A percentile compares a stretch with the other conserved stretches of the same genome.
These are phyloP conservation scores for Solanum hybrid DNA, from an alignment of 305 asterid species.

Conservation along the genomic window DNA sequence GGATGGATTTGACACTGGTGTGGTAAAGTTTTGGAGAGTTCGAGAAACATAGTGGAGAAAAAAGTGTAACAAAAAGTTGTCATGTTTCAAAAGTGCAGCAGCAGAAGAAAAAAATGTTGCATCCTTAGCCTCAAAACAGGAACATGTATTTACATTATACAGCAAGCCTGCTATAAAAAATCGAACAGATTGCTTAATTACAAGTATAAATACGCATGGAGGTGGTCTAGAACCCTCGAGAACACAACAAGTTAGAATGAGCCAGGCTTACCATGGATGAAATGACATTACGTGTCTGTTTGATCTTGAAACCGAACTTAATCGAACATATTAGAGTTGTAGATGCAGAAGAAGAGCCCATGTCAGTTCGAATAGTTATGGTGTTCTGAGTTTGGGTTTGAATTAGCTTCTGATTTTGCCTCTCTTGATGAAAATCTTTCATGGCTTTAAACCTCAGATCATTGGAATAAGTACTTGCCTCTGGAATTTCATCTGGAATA, in stretches of 20 bases:
- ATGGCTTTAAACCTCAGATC: conserved; percentile 78
- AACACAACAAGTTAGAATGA: not conserved
- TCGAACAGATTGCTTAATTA: not conserved
- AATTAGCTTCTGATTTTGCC: conserved; percentile 18
- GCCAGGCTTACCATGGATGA: not conserved
- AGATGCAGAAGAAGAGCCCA: conserved; percentile 5
- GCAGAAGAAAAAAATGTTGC: not conserved
- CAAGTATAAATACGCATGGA: not conserved
- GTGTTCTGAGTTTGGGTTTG: not conserved
- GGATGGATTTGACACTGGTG: not conserved
- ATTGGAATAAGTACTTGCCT: conserved; percentile 33
- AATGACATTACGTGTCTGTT: not conserved
- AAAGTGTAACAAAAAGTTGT: not conserved
- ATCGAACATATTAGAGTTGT: conserved; percentile 4
- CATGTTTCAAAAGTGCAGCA: not conserved
- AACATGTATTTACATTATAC: not conserved
- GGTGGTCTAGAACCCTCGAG: not conserved
- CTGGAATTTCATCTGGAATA: conserved; percentile 43
- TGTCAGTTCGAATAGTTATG: not conserved
- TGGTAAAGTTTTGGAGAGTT: not conserved
- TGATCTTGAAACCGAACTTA: not conserved
- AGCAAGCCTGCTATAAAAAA: not conserved
- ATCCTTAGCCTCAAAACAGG: not conserved
- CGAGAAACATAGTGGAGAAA: not conserved
- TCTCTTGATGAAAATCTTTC: conserved; percentile 61